Conservation (phyloP, 1,284 basidiomycete species). For the Thelephora terrestris region DNA sequence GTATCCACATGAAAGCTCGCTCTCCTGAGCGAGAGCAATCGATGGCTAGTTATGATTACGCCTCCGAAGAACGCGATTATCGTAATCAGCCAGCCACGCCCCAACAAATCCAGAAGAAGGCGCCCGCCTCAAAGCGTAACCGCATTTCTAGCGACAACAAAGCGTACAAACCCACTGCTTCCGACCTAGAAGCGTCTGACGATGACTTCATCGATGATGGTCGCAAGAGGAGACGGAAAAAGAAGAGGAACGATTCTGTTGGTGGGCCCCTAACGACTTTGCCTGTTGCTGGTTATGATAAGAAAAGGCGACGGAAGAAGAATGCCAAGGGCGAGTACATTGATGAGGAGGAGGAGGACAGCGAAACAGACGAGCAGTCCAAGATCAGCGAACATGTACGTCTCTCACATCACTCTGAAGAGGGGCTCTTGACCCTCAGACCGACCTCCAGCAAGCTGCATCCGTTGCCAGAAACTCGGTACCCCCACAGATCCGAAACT, state of each 20-base stretch:
- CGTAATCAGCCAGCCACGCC: constrained; percentile 18
- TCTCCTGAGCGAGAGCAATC: constrained; percentile 38
- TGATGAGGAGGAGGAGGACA: constrained; percentile 27
- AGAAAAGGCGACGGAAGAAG: constrained; percentile 34
- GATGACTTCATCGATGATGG: constrained; percentile 49
- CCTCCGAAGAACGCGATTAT: constrained; percentile 59
- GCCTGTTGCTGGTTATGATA: constrained; percentile 53
- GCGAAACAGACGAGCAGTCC: constrained; percentile 32
- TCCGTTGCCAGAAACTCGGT: constrained; percentile 23
- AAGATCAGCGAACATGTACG: constrained; percentile 26
- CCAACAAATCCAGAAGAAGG: constrained; percentile 20
- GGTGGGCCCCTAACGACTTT: constrained; percentile 48
- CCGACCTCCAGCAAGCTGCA: neutral
- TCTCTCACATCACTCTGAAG: constrained; percentile 9
- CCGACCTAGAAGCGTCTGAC: constrained; percentile 51
- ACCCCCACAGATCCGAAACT: constrained; percentile 13
- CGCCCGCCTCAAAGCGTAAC: constrained; percentile 33
- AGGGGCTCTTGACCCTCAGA: neutral
- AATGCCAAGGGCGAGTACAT: constrained; percentile 24
- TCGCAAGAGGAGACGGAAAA: constrained; percentile 35
- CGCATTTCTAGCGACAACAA: constrained; percentile 68
- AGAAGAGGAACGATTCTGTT: constrained; percentile 43
- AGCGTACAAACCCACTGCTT: constrained; percentile 58
- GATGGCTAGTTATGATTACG: constrained; percentile 63
- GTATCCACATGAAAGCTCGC: constrained; percentile 51